A percentile compares a stretch with the other conserved stretches of the same genome.
These are phyloP conservation scores for Boletus subparvulus DNA, from an alignment of 768 basidiomycete species.

Conservation along the genomic window DNA sequence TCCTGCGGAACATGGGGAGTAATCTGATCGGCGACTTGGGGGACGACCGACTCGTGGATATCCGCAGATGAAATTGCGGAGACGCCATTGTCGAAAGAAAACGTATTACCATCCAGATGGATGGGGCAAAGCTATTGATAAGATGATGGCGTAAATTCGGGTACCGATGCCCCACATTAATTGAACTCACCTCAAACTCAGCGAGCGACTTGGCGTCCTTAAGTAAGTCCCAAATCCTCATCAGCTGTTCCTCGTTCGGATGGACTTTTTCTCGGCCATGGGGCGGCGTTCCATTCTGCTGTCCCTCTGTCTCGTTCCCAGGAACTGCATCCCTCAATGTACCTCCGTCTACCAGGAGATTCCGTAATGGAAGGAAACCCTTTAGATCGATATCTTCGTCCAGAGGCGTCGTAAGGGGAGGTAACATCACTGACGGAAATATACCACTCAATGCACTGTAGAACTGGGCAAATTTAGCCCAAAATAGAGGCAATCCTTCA, in stretches of 20 bases:
- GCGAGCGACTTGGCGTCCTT: slow-evolving; percentile 64
- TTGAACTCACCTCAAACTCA: slow-evolving; percentile 51
- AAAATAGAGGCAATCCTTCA: slow-evolving; percentile 53
- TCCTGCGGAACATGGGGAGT: slow-evolving; percentile 5
- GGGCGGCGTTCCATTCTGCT: slow-evolving; percentile 23
- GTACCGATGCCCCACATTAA: slow-evolving; percentile 3
- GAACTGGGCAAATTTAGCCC: slow-evolving; percentile 70
- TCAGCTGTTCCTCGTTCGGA: slow-evolving; percentile 94
- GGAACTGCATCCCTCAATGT: slow-evolving; percentile 6
- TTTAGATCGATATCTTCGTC: slow-evolving; percentile 90
- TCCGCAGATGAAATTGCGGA: slow-evolving; percentile 8
- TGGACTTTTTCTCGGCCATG: slow-evolving; percentile 53
- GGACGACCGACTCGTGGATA: background rate
- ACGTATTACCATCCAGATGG: slow-evolving; percentile 21
- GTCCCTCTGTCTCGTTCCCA: slow-evolving; percentile 25
- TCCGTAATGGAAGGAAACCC: slow-evolving; percentile 82
- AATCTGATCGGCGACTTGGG: slow-evolving; percentile 16
- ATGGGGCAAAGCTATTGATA: slow-evolving; percentile 28
- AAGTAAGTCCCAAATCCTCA: slow-evolving; percentile 87
- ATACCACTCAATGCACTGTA: slow-evolving; percentile 54
- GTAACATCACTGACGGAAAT: slow-evolving; percentile 69
- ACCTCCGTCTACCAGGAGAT: slow-evolving; percentile 44
- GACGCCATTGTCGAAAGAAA: slow-evolving; percentile 13
- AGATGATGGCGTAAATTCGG: slow-evolving; percentile 13
- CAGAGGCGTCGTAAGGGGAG: slow-evolving; percentile 56